phyloP scores from a whole-genome alignment of 192 early-diverging fungal genomes.

The Mortierella hygrophila region DNA sequence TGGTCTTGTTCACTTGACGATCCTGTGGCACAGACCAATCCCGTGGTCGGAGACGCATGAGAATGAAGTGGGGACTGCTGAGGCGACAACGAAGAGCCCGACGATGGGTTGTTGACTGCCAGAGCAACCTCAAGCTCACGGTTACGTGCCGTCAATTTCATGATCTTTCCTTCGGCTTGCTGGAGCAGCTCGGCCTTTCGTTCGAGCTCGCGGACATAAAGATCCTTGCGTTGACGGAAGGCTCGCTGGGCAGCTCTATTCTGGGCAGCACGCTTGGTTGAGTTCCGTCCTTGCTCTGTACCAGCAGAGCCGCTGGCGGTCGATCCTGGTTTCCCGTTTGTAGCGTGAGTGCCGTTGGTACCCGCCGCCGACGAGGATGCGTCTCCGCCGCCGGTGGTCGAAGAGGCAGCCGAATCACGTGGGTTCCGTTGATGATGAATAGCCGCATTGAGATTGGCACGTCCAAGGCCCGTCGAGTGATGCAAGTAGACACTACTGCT shows the following conservation, averaged over 20 bases:
- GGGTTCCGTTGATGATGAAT: slow-evolving; percentile 28
- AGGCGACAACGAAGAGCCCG: background rate
- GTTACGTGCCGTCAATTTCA: slow-evolving; percentile 36
- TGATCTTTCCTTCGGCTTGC: slow-evolving; percentile 58
- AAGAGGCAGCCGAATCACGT: background rate
- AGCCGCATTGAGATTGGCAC: slow-evolving; percentile 41
- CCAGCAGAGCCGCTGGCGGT: slow-evolving; percentile 21
- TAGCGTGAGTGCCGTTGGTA: background rate
- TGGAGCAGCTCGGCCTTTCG: slow-evolving; percentile 74
- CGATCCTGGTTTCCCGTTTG: slow-evolving; percentile 9
- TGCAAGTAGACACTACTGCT: slow-evolving; percentile 11
- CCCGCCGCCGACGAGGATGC: background rate
- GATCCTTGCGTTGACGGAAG: slow-evolving; percentile 88
- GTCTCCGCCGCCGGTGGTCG: background rate
- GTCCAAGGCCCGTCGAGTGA: slow-evolving; percentile 30
- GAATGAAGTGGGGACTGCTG: slow-evolving; percentile 5
- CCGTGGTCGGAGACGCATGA: background rate
- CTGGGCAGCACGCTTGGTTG: slow-evolving; percentile 86
- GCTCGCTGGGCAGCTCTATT: slow-evolving; percentile 93
- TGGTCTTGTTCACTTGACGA: background rate
- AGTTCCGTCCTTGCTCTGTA: slow-evolving; percentile 44
- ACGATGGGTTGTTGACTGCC: background rate
- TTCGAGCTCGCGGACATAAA: slow-evolving; percentile 86
- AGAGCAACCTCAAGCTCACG: slow-evolving; percentile 19
- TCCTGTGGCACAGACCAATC: background rate